These are phyloP conservation scores for Rhytidiadelphus loreus DNA, from an alignment of 225 moss, liverwort and hornwort genomes.

Conservation along the genomic window DNA sequence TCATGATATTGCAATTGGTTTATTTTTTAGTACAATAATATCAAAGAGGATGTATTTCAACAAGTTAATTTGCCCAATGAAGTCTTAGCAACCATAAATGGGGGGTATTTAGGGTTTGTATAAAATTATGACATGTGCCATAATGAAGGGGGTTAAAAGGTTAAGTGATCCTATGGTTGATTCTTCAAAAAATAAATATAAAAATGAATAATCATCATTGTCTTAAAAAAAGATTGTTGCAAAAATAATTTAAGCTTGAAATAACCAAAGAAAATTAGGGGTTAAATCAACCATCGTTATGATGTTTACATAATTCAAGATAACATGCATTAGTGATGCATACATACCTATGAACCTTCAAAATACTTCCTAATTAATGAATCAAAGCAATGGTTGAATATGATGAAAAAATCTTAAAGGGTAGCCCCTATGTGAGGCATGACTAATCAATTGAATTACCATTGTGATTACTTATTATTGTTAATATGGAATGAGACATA, in stretches of 20 bases:
- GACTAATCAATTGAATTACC: neutral
- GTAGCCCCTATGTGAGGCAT: neutral
- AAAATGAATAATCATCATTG: neutral
- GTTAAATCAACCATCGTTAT: neutral
- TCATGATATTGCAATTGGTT: neutral
- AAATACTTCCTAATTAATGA: neutral
- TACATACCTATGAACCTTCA: neutral
- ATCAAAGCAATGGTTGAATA: neutral
- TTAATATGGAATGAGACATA: too few species aligned
- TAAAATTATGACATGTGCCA: neutral
- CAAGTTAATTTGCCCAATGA: neutral
- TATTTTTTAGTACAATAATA: too few species aligned
- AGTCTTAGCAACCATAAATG: neutral
- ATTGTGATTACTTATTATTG: too few species aligned
- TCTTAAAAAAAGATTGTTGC: neutral
- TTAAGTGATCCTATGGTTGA: neutral
- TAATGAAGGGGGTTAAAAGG: neutral
- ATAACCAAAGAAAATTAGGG: neutral
- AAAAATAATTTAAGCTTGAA: neutral
- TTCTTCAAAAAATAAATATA: neutral
- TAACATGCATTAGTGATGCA: neutral
- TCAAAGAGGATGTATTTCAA: neutral
- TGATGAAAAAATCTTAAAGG: neutral
- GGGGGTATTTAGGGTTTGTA: neutral
- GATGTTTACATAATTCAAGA: neutral